Evolutionary conservation across 1,284 basidiomycete genomes (phyloP), one percentile per base, ranked within the genome.

Genomic region (Austroboletus olivaceoglutinosus): DNA sequence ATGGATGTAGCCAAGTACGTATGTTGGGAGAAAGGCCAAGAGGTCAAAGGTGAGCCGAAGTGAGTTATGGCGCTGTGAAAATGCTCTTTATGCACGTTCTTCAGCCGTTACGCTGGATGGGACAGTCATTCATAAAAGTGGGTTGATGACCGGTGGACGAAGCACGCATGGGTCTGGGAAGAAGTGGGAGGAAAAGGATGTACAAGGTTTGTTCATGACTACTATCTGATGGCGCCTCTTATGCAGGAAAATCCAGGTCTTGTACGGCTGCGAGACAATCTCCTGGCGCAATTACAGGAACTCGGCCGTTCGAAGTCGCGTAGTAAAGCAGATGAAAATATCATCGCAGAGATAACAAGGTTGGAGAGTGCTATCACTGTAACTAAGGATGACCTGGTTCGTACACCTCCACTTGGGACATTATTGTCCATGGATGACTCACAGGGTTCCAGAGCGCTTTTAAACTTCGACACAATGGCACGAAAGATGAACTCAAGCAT

Each of bases 91-190:
- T 31, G 18, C 38, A 9, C 30, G 13, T 11, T 50, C n/a, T 48
- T 44, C 57, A 97, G 95, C 95, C 52, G 96, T 99, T 11, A 96
- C 97, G 0, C 76, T 99, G 37, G 95, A 99, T 43, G 97, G 97
- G 0, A 98, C 95, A 0, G 77, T 99, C 50, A 98, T 99, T 47
- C 97, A 99, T 71, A 97, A 96, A 76, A 94, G 90, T 58, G 97
- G 97, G 60, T 74, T 97, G 42, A 99, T 99, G 65, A 99, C 97
- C 31, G 97, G 97, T 73, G 97, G 97, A 39, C 78, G 85, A 30
- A 92, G 91, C 55, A 81, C 85, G 0, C 83, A 86, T 57, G 78
- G 76, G 34, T 81, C 71, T 33, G 78, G 80, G 44, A 87, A 91
- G 70, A 91, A 91, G 63, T 98, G 93, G 87, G 92, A 95, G 52